phyloP scores from a whole-genome alignment of 768 basidiomycete species.

The Leccinum uliginosum region DNA sequence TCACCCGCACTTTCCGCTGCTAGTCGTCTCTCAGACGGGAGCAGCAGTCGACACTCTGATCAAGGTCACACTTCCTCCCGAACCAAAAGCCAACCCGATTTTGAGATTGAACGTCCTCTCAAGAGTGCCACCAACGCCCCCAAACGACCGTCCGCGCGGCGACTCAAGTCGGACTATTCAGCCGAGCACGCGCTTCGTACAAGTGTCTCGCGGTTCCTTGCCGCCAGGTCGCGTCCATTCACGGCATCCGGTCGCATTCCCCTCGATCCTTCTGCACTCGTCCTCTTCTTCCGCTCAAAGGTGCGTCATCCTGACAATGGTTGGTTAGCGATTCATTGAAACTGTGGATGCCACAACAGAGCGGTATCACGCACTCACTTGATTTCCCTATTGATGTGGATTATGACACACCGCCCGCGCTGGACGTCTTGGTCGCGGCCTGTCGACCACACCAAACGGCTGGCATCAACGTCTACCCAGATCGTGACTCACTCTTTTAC shows the following conservation, averaged over 20 bases:
- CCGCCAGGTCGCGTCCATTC: constrained; percentile 58
- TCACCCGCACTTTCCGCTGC: constrained; percentile 31
- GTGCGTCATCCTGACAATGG: constrained; percentile 32
- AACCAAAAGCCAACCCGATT: constrained; percentile 46
- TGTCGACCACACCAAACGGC: constrained; percentile 63
- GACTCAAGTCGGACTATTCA: constrained; percentile 41
- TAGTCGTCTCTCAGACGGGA: constrained; percentile 38
- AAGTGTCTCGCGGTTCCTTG: constrained; percentile 51
- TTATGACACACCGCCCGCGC: constrained; percentile 68
- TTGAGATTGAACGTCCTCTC: constrained; percentile 60
- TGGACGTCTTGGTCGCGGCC: constrained; percentile 73
- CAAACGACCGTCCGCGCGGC: constrained; percentile 30
- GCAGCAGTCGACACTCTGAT: constrained; percentile 33
- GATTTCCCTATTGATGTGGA: constrained; percentile 80
- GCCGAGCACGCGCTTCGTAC: constrained; percentile 52
- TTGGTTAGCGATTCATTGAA: not conserved
- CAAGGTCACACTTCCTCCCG: constrained; percentile 33
- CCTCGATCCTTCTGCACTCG: constrained; percentile 60
- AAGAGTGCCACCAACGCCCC: constrained; percentile 31
- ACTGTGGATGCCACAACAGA: constrained; percentile 35
- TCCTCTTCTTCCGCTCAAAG: constrained; percentile 78
- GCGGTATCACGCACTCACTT: constrained; percentile 73
- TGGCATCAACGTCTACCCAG: constrained; percentile 47
- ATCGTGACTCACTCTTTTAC: constrained; percentile 67
- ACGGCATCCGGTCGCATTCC: constrained; percentile 66